phyloP scores from a whole-genome alignment of 371 early-diverging fungal species.

The Haplosporangium sp. region DNA sequence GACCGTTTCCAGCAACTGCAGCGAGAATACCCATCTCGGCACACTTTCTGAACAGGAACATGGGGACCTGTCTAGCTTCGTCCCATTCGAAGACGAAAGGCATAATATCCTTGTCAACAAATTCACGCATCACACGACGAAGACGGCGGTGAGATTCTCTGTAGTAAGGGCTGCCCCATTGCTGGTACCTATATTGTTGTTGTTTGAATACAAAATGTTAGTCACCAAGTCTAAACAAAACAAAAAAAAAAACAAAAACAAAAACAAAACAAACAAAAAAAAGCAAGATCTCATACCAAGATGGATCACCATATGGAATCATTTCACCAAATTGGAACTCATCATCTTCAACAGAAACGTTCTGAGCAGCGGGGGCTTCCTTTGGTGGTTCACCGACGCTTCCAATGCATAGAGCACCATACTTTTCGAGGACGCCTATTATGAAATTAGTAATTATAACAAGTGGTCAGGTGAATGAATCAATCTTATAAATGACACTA shows the following conservation, averaged over 20 bases:
- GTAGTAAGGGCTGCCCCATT: conserved; percentile 81
- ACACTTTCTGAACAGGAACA: conserved; percentile 73
- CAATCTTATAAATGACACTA: no score
- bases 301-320: conserved; percentile 87
- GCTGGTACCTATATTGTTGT: conserved; percentile 67
- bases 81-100: conserved; percentile 89
- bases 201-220: no score
- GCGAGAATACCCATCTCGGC: conserved; percentile 82
- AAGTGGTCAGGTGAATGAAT: neutral
- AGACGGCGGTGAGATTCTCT: conserved; percentile 81
- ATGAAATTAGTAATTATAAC: neutral
- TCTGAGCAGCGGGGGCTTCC: conserved; percentile 33
- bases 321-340: conserved; percentile 77
- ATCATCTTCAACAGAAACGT: conserved; percentile 34
- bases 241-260: neutral
- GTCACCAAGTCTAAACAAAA: no score
- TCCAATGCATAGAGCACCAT: conserved; percentile 73
- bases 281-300: conserved; percentile 52
- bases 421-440: conserved; percentile 65
- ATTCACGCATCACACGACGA: conserved; percentile 76
- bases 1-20: conserved; percentile 65
- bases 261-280: no score
- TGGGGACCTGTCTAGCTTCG: conserved; percentile 83
- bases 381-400: conserved; percentile 60
- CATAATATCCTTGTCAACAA: conserved; percentile 85